phyloP scores from a whole-genome alignment of 2,329 filamentous ascomycete genomes.

The Alternaria dauci region DNA sequence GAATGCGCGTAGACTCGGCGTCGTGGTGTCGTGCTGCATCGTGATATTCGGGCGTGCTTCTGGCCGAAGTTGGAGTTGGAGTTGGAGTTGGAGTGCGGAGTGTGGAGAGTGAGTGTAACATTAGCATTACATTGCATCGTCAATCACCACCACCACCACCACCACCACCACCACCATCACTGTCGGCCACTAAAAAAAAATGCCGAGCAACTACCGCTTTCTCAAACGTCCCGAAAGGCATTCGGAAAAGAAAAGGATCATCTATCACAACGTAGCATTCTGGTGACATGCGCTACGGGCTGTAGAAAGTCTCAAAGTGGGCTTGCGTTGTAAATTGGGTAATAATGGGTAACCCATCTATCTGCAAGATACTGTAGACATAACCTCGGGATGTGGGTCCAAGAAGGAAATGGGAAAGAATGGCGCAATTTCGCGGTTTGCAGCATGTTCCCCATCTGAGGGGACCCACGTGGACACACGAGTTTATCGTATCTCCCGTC shows the following conservation, averaged over 20 bases:
- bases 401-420: neutral
- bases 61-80: neutral
- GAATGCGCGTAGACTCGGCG: neutral
- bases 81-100: neutral
- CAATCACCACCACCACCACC: neutral
- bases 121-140: constrained; percentile 5
- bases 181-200: neutral
- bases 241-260: neutral
- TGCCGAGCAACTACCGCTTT: neutral
- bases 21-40: neutral
- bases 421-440: constrained; percentile 2
- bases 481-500: neutral
- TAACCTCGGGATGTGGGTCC: constrained; percentile 1
- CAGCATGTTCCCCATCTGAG: neutral
- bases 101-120: constrained; percentile 3
- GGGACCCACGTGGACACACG: neutral
- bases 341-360: neutral
- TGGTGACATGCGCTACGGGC: neutral
- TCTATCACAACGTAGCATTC: neutral
- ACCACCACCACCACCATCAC: neutral
- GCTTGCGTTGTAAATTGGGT: neutral
- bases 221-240: neutral
- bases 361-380: neutral
- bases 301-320: neutral
- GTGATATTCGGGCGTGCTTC: neutral